These are phyloP conservation scores for Triadica sebifera DNA, from an alignment of 345 rosid genomes.

Conservation along the genomic window DNA sequence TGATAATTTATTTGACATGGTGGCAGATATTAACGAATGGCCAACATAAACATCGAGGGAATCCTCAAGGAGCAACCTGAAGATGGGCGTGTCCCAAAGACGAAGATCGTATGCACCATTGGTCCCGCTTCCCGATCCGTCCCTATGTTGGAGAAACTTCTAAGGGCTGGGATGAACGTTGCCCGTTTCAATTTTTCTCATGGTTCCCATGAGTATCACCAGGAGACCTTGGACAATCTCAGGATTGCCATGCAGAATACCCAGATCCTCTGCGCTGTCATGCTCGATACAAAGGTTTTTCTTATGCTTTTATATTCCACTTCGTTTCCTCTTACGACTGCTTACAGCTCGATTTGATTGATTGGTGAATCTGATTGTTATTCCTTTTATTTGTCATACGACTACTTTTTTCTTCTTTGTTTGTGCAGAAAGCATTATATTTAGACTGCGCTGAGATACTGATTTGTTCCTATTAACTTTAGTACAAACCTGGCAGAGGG, in stretches of 20 bases:
- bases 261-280: slow-evolving; percentile 31
- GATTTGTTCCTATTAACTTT: not conserved
- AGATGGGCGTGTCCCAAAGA: slow-evolving; percentile 65
- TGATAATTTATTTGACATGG: not conserved
- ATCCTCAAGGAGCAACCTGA: slow-evolving; percentile 55
- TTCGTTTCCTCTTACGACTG: not conserved
- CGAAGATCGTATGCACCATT: slow-evolving; percentile 91
- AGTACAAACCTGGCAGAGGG: not conserved
- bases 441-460: not conserved
- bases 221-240: slow-evolving; percentile 80
- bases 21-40: slow-evolving; percentile 41
- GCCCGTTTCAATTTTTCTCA: slow-evolving; percentile 98
- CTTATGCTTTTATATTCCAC: not conserved
- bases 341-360: no score
- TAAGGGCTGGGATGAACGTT: slow-evolving; percentile 93
- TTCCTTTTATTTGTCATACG: not conserved
- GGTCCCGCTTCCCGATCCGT: slow-evolving; percentile 91
- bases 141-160: slow-evolving; percentile 80
- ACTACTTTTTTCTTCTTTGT: not conserved
- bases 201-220: slow-evolving; percentile 93
- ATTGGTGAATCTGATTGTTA: not conserved
- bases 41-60: slow-evolving; percentile 84
- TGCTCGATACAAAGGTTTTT: slow-evolving; percentile 35
- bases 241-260: slow-evolving; percentile 34
- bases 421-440: not conserved